Conservation (phyloP, 441 rosid species). For the Mallotus japonicus region DNA sequence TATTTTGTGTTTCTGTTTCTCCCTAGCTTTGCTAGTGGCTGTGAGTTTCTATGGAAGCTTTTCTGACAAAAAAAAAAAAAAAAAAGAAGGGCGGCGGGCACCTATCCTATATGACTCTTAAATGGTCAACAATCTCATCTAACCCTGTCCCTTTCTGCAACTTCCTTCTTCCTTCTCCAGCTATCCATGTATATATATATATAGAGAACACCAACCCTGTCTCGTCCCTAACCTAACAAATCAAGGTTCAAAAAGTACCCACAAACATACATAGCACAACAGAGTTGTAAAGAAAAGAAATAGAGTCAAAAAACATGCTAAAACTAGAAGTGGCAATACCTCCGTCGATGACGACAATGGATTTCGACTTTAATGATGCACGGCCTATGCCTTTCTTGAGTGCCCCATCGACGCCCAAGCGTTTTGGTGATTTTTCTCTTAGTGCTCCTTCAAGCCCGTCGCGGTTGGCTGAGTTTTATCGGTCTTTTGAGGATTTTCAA, state of each 20-base stretch:
- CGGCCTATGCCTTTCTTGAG: constrained; percentile 44
- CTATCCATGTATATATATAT: not conserved
- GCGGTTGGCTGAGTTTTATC: constrained; percentile 50
- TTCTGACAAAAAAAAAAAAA: too few relatives aligned
- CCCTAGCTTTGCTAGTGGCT: too few relatives aligned
- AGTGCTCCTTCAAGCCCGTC: constrained; percentile 83
- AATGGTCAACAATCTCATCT: constrained; percentile 19
- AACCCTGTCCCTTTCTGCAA: not conserved
- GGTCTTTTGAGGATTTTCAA: constrained; percentile 31
- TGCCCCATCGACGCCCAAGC: constrained; percentile 65
- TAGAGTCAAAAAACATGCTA: not conserved
- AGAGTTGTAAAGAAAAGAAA: not conserved
- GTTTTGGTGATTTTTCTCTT: constrained; percentile 51
- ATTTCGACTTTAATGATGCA: constrained; percentile 52
- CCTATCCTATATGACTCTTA: constrained; percentile 6
- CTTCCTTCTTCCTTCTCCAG: not conserved
- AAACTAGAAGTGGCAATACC: constrained; percentile 48
- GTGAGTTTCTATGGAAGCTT: too few relatives aligned
- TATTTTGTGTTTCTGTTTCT: too few relatives aligned
- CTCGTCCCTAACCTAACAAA: not conserved
- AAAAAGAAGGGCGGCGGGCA: constrained; percentile 18
- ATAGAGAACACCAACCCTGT: not conserved
- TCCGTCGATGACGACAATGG: constrained; percentile 27
- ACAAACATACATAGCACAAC: not conserved
- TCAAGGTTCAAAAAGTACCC: not conserved